Evolutionary conservation across 805 yeast genomes (phyloP), one percentile per base, ranked within the genome.

Genomic region (Pichia manshurica): DNA sequence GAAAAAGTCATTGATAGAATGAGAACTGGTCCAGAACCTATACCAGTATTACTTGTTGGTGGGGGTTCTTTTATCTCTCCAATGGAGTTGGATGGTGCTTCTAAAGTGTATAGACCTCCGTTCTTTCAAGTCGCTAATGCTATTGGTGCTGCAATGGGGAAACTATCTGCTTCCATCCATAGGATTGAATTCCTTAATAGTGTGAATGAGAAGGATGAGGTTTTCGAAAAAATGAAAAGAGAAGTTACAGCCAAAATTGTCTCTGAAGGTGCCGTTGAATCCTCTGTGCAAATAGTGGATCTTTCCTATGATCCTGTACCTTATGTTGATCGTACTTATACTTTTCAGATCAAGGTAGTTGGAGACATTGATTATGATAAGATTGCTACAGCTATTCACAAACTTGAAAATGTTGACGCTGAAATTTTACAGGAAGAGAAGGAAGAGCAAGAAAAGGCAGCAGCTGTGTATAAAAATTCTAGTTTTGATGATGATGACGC

Each of bases 1-100:
- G 40, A 37, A 37, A 37, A n/a, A 21, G 40, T 37, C 19, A 37
- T 37, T 37, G 40, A 37, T 37, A 9, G 23, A 37, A 37, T 37
- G 40, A 37, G 23, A 16, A 37, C 40, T 17, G 21, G 29, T 5
- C 29, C 40, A 37, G 25, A 17, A 5, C 40, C 40, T 19, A 19
- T 37, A 6, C 40, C 40, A 21, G 40, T 37, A 6, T n/a, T 37
- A 17, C 19, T 37, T 3, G 40, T 37, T 37, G 40, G 40, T 2
- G 40, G 40, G 6, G 40, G 40, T 21, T 37, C 40, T 15, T 37
- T 37, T 15, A 37, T 37, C 19, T 22, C 40, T 19, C 40, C 40
- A 13, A 25, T 21, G 16, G 23, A 37, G 13, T 37, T 37, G 19
- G 40, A 37, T 13, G 40, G 40, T 19, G 40, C 40, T 10, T 9